phyloP scores from a whole-genome alignment of 352 stramenopile genomes.

The Pythium dissotocum region DNA sequence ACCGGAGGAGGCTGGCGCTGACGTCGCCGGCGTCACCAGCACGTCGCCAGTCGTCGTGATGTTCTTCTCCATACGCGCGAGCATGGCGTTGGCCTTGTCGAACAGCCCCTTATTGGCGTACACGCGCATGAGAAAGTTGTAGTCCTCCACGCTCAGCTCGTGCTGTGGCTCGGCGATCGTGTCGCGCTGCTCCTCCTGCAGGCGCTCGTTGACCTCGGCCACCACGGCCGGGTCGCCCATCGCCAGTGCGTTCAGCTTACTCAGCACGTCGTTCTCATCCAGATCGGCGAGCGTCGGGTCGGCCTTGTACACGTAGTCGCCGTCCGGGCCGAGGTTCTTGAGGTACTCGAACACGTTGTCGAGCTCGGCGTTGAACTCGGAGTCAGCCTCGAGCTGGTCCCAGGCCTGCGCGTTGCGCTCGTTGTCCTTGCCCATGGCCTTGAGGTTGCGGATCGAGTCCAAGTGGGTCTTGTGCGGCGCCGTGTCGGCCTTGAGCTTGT shows the following conservation, averaged over 20 bases:
- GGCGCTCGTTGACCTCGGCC: constrained; percentile 36
- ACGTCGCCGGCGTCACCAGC: not conserved
- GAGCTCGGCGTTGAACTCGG: constrained; percentile 60
- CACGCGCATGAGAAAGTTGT: constrained; percentile 75
- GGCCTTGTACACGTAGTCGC: constrained; percentile 68
- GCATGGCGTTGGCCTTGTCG: constrained; percentile 67
- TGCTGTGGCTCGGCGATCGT: constrained; percentile 17
- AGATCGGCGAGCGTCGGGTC: constrained; percentile 64
- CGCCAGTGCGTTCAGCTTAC: constrained; percentile 71
- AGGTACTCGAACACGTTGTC: constrained; percentile 75
- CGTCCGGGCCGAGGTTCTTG: constrained; percentile 55
- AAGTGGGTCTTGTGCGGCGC: constrained; percentile 58
- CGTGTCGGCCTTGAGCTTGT: constrained; percentile 69
- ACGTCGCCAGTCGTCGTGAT: constrained; percentile 25
- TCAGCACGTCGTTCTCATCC: constrained; percentile 60
- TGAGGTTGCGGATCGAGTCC: constrained; percentile 49
- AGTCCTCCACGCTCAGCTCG: constrained; percentile 59
- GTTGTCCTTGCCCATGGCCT: constrained; percentile 37
- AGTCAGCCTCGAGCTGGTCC: constrained; percentile 55
- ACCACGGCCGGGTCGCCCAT: constrained; percentile 42
- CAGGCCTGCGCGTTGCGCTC: constrained; percentile 54
- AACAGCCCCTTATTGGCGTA: constrained; percentile 67
- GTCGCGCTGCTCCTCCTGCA: constrained; percentile 25
- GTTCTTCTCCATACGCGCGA: constrained; percentile 76
- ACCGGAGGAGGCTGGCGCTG: not conserved